Evolutionary conservation across 768 basidiomycete species (phyloP), one percentile per base, ranked within the genome.

Genomic region (Phylloporus sp.): DNA sequence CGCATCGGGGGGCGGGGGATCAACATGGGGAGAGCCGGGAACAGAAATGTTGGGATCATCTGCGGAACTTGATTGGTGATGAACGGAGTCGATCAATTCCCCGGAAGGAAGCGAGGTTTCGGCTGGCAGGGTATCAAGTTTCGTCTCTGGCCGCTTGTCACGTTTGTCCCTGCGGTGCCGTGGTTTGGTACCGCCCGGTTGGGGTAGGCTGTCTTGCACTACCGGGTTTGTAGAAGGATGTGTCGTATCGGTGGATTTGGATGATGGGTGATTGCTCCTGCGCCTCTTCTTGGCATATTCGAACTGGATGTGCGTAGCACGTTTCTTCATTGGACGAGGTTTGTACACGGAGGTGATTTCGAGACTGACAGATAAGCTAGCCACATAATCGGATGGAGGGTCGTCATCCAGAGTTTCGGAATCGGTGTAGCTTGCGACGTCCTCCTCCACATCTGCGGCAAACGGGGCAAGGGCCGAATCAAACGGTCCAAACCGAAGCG

Each of bases 271-370:
- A 52, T 46, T 58, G 31, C 65, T 67, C 57, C 63, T 68, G 53
- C 60, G 59, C 44, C 58, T 56, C 56, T 32, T 58, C 52, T 49
- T 55, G 29, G 29, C 32, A 44, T 28, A 43, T 29, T 48, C 46
- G 14, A 32, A 28, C 22, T 49, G 38, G 28, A 66, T 41, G 67
- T 73, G 55, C 35, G 63, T 37, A 8, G 37, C 42, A 15, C 68
- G 68, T 22, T 67, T 76, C 72, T 77, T 80, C 53, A 76, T 66
- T 2, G 84, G 84, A 1, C 82, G 77, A 1, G 86, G 86, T 55
- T 88, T 87, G 69, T 79, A 86, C 9, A 89, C 86, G 3, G 80
- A 73, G 3, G 77, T 68, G 38, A 88, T 86, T 57, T 84, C 82
- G 46, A 90, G 74, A 59, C 80, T 79, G 42, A 82, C 64, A 15